phyloP scores from a whole-genome alignment of 176 grass and related monocot species.

The Oryza rufipogon region DNA sequence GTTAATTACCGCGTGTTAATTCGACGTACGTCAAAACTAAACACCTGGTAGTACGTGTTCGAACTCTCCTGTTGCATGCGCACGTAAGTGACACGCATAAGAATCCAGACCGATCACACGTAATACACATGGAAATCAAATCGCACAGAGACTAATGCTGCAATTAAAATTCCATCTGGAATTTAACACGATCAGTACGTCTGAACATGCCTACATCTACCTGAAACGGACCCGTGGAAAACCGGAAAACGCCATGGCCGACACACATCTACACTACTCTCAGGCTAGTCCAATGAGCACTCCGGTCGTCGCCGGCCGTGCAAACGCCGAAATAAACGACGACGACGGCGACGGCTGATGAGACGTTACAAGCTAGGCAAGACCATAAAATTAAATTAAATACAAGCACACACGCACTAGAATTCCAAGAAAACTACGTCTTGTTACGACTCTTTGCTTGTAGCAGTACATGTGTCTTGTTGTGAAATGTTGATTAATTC shows the following conservation, averaged over 20 bases:
- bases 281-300: slow-evolving; percentile 20
- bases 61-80: neutral
- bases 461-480: neutral
- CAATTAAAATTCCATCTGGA: neutral
- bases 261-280: neutral
- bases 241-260: slow-evolving; percentile 6
- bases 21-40: slow-evolving; percentile 14
- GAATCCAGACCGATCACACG: neutral
- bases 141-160: neutral
- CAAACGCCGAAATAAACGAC: slow-evolving; percentile 17
- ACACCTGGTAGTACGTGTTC: neutral
- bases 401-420: neutral
- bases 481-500: slow-evolving; percentile 21
- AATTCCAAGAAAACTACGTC: neutral
- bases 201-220: neutral
- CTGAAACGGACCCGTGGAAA: slow-evolving; percentile 1
- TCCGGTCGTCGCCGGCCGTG: slow-evolving; percentile 12
- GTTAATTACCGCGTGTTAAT: neutral
- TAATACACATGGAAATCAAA: neutral
- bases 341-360: neutral
- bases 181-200: neutral
- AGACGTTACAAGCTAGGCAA: neutral
- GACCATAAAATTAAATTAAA: neutral
- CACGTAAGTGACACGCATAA: neutral
- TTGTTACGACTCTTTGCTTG: neutral